These are phyloP conservation scores for Amaranthus hypochondriacus DNA, from an alignment of 148 eudicot genomes.

Conservation along the genomic window DNA sequence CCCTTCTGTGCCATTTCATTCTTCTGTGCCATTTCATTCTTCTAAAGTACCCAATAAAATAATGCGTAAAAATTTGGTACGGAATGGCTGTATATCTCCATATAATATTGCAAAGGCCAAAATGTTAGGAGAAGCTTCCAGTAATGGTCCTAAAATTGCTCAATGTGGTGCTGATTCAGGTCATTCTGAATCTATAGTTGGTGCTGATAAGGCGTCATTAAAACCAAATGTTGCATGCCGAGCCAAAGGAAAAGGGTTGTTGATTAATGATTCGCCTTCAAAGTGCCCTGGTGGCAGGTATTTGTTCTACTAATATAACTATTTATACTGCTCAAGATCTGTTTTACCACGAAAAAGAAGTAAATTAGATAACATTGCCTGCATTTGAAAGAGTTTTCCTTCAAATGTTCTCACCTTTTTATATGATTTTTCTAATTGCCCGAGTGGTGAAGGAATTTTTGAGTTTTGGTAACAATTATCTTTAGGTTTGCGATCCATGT, in stretches of 20 bases:
- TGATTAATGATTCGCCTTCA: conserved; percentile 30
- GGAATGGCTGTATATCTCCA: conserved; percentile 87
- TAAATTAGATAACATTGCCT: not conserved
- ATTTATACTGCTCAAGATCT: not conserved
- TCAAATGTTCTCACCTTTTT: not conserved
- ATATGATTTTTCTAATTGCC: not conserved
- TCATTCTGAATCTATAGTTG: conserved; percentile 28
- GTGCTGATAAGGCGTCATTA: conserved; percentile 35
- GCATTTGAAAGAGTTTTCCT: not conserved
- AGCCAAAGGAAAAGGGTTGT: conserved; percentile 50
- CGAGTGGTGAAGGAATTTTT: not conserved
- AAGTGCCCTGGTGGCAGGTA: conserved; percentile 30
- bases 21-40: conserved; percentile 26
- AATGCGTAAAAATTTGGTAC: conserved; percentile 57
- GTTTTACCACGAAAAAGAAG: conserved; percentile 4
- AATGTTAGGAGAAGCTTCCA: conserved; percentile 34
- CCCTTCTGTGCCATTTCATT: conserved; percentile 25
- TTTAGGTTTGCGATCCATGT: not conserved
- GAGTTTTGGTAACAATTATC: not conserved
- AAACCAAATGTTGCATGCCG: conserved; percentile 31
- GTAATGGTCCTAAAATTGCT: conserved; percentile 16
- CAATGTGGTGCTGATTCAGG: conserved; percentile 24
- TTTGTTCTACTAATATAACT: not conserved
- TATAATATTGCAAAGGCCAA: conserved; percentile 62
- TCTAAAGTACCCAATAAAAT: conserved; percentile 25